Evolutionary conservation across 108 stramenopile genomes (phyloP).

Genomic region (Pseudonitzschia multiseries): DNA sequence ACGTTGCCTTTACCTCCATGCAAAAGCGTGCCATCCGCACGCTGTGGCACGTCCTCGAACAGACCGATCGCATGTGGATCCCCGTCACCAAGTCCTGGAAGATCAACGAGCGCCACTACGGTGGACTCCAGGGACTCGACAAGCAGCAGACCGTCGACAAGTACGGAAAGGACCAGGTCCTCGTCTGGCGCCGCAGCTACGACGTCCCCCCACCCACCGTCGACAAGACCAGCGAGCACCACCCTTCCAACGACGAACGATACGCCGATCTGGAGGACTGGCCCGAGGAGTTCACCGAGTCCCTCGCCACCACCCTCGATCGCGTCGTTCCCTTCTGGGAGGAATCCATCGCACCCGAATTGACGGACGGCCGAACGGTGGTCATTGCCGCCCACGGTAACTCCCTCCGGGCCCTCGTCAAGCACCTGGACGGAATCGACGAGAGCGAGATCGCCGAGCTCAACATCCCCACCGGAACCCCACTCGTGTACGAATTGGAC

Average conservation of each 20-base stretch:
- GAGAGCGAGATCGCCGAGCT: conserved; percentile 79
- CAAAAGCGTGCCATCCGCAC: conserved; percentile 88
- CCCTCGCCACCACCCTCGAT: conserved; percentile 83
- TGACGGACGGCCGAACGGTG: conserved; percentile 81
- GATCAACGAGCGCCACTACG: conserved; percentile 93
- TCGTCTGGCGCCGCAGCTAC: conserved; percentile 88
- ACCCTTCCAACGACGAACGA: conserved; percentile 86
- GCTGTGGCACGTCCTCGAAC: conserved; percentile 83
- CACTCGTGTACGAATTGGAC: conserved; percentile 89
- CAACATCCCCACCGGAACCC: conserved; percentile 92
- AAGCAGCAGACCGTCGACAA: conserved; percentile 94
- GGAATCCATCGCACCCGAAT: conserved; percentile 64
- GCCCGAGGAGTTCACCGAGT: conserved; percentile 78
- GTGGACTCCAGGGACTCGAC: conserved; percentile 86
- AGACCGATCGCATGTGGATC: conserved; percentile 83
- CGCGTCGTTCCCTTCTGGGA: conserved; percentile 88
- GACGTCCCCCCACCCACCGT: conserved; percentile 88
- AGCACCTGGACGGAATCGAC: conserved; percentile 86
- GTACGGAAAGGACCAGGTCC: conserved; percentile 90
- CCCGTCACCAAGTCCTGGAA: conserved; percentile 81
- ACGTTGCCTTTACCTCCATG: conserved; percentile 87
- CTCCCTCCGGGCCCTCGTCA: conserved; percentile 89
- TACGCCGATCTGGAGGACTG: conserved; percentile 53
- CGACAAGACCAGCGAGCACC: conserved; percentile 61
- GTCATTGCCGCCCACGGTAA: conserved; percentile 93